A percentile compares a stretch with the other conserved stretches of the same genome.
Conservation (phyloP, 129 eudicot genomes). For the Artemisia tridentata region DNA sequence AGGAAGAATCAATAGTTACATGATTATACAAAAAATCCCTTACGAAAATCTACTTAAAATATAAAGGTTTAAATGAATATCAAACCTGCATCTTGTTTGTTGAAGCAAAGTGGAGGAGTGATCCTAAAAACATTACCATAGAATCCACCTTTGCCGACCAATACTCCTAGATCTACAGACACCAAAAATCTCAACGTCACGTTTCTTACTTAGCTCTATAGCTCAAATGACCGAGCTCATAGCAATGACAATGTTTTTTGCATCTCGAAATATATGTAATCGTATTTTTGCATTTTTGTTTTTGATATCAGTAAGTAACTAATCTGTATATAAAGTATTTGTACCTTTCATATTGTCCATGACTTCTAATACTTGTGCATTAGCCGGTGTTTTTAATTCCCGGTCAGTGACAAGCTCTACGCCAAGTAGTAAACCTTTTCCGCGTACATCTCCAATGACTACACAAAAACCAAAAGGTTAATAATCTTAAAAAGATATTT, state of each 20-base stretch:
- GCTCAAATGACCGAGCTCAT: neutral
- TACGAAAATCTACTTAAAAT: neutral
- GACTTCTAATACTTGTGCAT: slow-evolving; percentile 31
- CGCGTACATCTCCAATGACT: slow-evolving; percentile 33
- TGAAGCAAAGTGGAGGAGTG: slow-evolving; percentile 87
- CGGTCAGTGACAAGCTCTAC: slow-evolving; percentile 45
- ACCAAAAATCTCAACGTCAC: neutral
- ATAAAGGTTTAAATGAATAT: neutral
- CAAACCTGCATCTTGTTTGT: slow-evolving; percentile 76
- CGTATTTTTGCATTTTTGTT: neutral
- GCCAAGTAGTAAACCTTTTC: slow-evolving; percentile 41
- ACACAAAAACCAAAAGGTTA: neutral
- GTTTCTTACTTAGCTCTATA: neutral
- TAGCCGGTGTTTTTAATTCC: slow-evolving; percentile 38
- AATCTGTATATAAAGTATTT: neutral
- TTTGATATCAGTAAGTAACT: neutral
- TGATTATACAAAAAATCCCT: neutral
- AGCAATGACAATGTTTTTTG: neutral
- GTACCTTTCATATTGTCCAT: slow-evolving; percentile 47
- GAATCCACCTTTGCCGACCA: slow-evolving; percentile 82
- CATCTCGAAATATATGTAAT: too few species aligned
- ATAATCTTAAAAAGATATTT: neutral
- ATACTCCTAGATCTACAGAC: slow-evolving; percentile 66
- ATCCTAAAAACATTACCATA: slow-evolving; percentile 73
- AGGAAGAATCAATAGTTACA: neutral